Evolutionary conservation across 176 grass and related monocot genomes (phyloP).

Genomic region (bread wheat (Triticum aestivum)): IWGSC_CS_RefSeq_v2.1 NC_057800.1:703033417-703033916

Average conservation of each 20-base stretch:
- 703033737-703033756: neutral
- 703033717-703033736: neutral
- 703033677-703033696: neutral
- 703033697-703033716: neutral
- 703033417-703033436: too few species aligned
- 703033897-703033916: neutral
- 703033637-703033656: too few species aligned
- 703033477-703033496: too few species aligned
- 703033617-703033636: too few species aligned
- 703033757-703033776: neutral
- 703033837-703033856: neutral
- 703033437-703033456: too few species aligned
- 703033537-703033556: too few species aligned
- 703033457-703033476: too few species aligned
- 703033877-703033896: neutral
- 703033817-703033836: neutral
- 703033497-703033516: too few species aligned
- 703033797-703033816: neutral
- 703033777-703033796: neutral
- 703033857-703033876: neutral
- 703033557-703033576: too few species aligned
- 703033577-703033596: too few species aligned
- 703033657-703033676: neutral
- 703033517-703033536: too few species aligned
- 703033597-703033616: too few species aligned